These are phyloP conservation scores for Hypoxylon fuscum DNA, from an alignment of 495 filamentous ascomycete genomes.

Conservation along the genomic window DNA sequence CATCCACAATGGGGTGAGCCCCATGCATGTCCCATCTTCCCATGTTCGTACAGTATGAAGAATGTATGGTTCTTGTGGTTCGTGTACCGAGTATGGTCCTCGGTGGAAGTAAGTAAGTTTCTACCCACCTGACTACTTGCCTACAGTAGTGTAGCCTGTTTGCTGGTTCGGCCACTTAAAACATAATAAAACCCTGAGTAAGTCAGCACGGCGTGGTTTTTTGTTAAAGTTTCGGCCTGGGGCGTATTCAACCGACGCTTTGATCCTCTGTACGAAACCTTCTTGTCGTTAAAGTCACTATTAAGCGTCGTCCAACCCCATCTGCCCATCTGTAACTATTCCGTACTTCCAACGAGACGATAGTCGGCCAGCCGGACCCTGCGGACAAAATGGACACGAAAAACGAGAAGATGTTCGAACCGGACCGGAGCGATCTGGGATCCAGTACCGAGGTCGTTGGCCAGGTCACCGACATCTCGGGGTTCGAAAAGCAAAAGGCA, in stretches of 20 bases:
- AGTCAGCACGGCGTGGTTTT: background rate
- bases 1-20: constrained; percentile 17
- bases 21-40: constrained; percentile 29
- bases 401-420: constrained; percentile 34
- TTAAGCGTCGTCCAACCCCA: constrained; percentile 27
- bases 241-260: constrained; percentile 9
- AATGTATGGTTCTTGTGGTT: constrained; percentile 18
- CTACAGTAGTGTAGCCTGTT: constrained; percentile 14
- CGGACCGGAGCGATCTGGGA: no score
- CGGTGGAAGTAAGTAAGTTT: constrained; percentile 33
- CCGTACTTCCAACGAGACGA: constrained; percentile 10
- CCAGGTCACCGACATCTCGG: constrained; percentile 43
- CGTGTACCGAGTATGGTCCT: constrained; percentile 17
- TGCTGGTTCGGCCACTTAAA: constrained; percentile 8
- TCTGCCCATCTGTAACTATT: background rate
- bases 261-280: constrained; percentile 21
- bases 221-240: constrained; percentile 19
- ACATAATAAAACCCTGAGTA: constrained; percentile 24
- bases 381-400: constrained; percentile 26
- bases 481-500: constrained; percentile 51
- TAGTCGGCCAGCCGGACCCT: constrained; percentile 3
- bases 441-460: constrained; percentile 40
- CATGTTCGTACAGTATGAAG: background rate
- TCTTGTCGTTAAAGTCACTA: constrained; percentile 23
- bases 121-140: constrained; percentile 34